These are phyloP conservation scores for Pseudodiploospora longispora DNA, from an alignment of 2,329 filamentous ascomycete species.

Conservation along the genomic window DNA sequence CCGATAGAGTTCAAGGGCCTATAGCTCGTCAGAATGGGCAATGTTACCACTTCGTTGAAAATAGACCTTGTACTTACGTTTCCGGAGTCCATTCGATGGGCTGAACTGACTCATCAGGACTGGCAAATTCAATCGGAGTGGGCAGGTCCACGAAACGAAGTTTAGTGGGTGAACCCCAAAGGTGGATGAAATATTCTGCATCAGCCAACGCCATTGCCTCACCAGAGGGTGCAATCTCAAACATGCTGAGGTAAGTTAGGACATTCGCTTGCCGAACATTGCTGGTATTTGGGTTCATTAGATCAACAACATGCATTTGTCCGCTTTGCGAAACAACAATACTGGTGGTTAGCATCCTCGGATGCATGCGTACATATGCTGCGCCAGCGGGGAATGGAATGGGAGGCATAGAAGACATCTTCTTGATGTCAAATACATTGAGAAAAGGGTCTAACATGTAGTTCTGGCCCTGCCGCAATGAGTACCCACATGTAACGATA, in stretches of 20 bases:
- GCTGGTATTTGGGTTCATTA: conserved; percentile 86
- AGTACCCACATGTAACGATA: conserved; percentile 91
- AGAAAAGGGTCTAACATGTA: conserved; percentile 87
- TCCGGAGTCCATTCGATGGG: conserved; percentile 63
- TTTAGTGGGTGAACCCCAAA: conserved; percentile 84
- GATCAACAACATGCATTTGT: conserved; percentile 90
- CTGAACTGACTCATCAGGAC: conserved; percentile 49
- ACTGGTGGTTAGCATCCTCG: conserved; percentile 87
- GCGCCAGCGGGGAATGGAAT: conserved; percentile 90
- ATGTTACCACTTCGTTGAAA: too few species aligned
- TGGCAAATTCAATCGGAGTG: conserved; percentile 69
- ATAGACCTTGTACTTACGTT: conserved; percentile 41
- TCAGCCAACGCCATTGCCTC: conserved; percentile 79
- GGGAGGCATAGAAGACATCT: conserved; percentile 75
- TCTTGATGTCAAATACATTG: conserved; percentile 93
- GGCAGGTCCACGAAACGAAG: conserved; percentile 79
- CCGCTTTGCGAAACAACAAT: conserved; percentile 89
- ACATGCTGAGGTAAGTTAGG: conserved; percentile 62
- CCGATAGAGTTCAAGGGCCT: conserved; percentile 79
- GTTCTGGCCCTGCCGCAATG: conserved; percentile 61
- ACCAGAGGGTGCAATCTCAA: conserved; percentile 82
- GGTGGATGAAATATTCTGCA: conserved; percentile 66
- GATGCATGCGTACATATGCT: conserved; percentile 93
- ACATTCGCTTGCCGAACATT: conserved; percentile 79
- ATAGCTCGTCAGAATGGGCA: conserved; percentile 6